These are phyloP conservation scores for Penicillium sp. DNA, from an alignment of 2,329 filamentous ascomycete species.

Conservation along the genomic window DNA sequence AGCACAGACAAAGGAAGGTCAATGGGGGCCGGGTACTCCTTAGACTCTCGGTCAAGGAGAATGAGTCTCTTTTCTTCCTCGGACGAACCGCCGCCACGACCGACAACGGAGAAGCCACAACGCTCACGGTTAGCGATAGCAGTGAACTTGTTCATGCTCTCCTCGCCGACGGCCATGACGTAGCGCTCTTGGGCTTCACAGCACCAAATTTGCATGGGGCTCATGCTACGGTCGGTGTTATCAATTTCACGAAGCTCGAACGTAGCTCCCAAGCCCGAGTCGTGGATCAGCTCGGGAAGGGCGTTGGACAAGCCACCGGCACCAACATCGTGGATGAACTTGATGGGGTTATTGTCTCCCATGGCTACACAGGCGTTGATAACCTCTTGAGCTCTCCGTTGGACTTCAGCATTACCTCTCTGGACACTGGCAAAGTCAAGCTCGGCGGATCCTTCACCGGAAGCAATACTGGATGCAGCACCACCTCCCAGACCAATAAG, in stretches of 20 bases:
- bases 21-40: constrained; percentile 73
- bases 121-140: constrained; percentile 76
- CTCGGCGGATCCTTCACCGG: constrained; percentile 83
- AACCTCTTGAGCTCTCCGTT: constrained; percentile 93
- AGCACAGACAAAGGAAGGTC: constrained; percentile 85
- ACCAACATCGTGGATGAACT: constrained; percentile 96
- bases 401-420: constrained; percentile 93
- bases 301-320: constrained; percentile 85
- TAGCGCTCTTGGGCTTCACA: constrained; percentile 97
- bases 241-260: constrained; percentile 96
- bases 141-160: constrained; percentile 71
- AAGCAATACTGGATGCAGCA: constrained; percentile 87
- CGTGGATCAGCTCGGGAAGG: constrained; percentile 84
- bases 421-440: constrained; percentile 97
- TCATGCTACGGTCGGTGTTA: constrained; percentile 87
- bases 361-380: constrained; percentile 91
- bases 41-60: constrained; percentile 76
- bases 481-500: constrained; percentile 94
- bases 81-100: constrained; percentile 65
- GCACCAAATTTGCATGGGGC: constrained; percentile 95
- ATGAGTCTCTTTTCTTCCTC: constrained; percentile 71
- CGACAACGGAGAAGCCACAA: constrained; percentile 90
- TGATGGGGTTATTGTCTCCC: constrained; percentile 82
- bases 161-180: constrained; percentile 80
- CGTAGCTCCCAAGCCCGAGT: constrained; percentile 83